Percentiles rank a stretch among this genome's conserved stretches.
phyloP scores from a whole-genome alignment of 176 grass and related monocot genomes.

The Carex littledalei region DNA sequence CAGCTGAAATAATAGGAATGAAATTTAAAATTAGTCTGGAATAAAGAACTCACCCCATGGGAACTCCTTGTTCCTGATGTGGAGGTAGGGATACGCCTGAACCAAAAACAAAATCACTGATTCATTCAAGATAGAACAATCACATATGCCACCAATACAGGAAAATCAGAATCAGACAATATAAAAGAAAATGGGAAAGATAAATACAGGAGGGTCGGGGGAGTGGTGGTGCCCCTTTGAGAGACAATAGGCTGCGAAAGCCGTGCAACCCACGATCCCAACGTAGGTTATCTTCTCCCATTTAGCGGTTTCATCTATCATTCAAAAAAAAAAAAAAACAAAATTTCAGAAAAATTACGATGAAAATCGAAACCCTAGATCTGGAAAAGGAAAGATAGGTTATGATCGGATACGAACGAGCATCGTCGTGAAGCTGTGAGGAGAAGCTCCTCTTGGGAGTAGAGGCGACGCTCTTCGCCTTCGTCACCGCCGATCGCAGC shows the following conservation, averaged over 20 bases:
- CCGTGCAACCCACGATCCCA: constrained; percentile 57
- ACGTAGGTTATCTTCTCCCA: constrained; percentile 96
- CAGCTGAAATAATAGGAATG: background rate
- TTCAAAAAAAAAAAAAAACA: background rate
- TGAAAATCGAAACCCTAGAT: constrained; percentile 6
- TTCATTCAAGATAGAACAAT: background rate
- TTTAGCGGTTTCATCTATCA: constrained; percentile 74
- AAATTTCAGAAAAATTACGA: background rate
- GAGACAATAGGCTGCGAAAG: constrained; percentile 52
- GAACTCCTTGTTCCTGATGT: constrained; percentile 93
- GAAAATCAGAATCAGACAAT: constrained; percentile 23
- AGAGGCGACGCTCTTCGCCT: constrained; percentile 28
- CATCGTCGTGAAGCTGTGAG: constrained; percentile 60
- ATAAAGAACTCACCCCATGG: constrained; percentile 51
- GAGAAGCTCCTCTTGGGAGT: constrained; percentile 53
- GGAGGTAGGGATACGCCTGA: constrained; percentile 65
- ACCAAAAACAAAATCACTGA: background rate
- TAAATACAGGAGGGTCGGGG: constrained; percentile 53
- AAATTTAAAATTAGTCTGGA: background rate
- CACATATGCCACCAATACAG: background rate
- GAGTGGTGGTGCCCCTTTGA: constrained; percentile 82
- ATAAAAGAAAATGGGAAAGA: background rate
- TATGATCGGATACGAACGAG: constrained; percentile 33
- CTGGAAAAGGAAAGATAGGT: background rate
- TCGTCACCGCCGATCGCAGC: constrained; percentile 44